Conservation (phyloP, 352 stramenopile genomes). For the Blastocystis sp. region DNA sequence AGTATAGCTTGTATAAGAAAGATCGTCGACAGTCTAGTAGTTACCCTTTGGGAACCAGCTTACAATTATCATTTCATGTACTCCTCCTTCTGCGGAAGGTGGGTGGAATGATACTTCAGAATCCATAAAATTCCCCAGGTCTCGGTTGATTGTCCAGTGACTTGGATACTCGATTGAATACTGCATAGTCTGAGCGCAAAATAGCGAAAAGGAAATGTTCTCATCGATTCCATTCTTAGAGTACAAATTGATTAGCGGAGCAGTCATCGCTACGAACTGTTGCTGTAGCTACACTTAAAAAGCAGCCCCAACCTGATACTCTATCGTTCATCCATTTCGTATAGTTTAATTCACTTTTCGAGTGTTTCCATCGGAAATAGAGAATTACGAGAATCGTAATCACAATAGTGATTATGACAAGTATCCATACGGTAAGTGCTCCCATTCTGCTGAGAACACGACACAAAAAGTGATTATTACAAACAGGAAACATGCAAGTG, state of each 20-base stretch:
- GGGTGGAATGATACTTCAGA: background rate
- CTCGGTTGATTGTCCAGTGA: background rate
- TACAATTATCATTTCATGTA: background rate
- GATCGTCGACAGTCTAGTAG: background rate
- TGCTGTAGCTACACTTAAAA: background rate
- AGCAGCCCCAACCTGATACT: background rate
- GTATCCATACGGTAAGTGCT: background rate
- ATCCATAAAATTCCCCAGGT: background rate
- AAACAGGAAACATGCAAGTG: conserved; percentile 8
- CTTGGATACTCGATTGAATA: background rate
- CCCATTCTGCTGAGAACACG: background rate
- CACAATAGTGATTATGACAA: background rate
- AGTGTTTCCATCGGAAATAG: background rate
- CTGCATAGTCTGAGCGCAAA: background rate
- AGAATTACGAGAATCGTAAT: background rate
- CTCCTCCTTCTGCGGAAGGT: background rate
- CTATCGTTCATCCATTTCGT: background rate
- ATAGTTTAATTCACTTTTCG: conserved; percentile 14
- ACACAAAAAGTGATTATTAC: background rate
- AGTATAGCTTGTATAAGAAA: conserved; percentile 15
- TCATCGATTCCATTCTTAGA: background rate
- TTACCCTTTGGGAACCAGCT: background rate
- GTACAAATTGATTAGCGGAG: background rate
- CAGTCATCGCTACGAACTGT: background rate
- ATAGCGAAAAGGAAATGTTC: background rate